A percentile compares a stretch with the other conserved stretches of the same genome.
These are phyloP conservation scores for Huntiella savannae DNA, from an alignment of 2,329 filamentous ascomycete species.

Conservation along the genomic window DNA sequence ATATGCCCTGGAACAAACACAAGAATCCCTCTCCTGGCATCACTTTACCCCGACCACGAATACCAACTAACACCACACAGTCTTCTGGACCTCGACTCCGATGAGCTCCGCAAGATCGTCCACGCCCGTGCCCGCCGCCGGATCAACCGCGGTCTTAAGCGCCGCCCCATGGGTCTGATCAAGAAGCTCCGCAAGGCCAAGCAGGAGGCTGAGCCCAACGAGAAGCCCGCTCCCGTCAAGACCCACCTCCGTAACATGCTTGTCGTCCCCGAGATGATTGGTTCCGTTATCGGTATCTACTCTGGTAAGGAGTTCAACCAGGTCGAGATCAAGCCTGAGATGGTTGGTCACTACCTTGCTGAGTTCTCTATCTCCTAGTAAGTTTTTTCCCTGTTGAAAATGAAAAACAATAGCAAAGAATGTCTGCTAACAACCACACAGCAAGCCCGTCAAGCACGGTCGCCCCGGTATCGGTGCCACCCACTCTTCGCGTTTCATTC, in stretches of 20 bases:
- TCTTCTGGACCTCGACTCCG: slow-evolving; percentile 95
- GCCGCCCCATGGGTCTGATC: slow-evolving; percentile 99
- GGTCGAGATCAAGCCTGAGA: slow-evolving; percentile 99
- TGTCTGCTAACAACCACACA: slow-evolving; percentile 34
- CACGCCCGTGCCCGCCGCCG: slow-evolving; percentile 95
- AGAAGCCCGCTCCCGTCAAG: slow-evolving; percentile 99
- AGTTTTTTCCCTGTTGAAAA: slow-evolving; percentile 23
- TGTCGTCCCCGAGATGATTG: slow-evolving; percentile 99
- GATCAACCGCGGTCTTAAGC: slow-evolving; percentile 99
- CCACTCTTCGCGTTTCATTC: slow-evolving; percentile 99
- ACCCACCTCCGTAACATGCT: slow-evolving; percentile 99
- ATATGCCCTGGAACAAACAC: no score
- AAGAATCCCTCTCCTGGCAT: no score
- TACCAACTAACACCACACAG: slow-evolving; percentile 26
- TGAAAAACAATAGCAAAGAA: not conserved
- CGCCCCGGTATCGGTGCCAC: slow-evolving; percentile 99
- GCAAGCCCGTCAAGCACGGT: slow-evolving; percentile 99
- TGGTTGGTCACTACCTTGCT: slow-evolving; percentile 98
- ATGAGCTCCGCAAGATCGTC: slow-evolving; percentile 97
- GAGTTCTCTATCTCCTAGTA: slow-evolving; percentile 99
- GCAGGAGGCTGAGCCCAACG: slow-evolving; percentile 97
- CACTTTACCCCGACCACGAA: no score
- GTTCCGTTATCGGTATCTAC: slow-evolving; percentile 96
- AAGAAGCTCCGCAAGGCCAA: slow-evolving; percentile 99
- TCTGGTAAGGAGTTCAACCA: slow-evolving; percentile 99